phyloP scores from a whole-genome alignment of 73 alveolate species.

The Tetrahymena malaccensis region DNA sequence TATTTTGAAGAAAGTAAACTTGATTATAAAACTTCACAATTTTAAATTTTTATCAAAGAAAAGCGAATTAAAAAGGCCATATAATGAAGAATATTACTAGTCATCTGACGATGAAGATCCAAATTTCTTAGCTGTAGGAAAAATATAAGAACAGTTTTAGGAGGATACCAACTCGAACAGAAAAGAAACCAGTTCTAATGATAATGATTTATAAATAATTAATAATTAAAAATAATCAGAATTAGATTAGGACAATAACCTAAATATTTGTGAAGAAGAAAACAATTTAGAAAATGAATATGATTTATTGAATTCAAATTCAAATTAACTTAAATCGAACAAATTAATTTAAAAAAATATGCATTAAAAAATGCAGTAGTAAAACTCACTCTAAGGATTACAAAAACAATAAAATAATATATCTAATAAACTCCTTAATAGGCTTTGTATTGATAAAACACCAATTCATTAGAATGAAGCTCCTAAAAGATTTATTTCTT shows the following conservation, averaged over 20 bases:
- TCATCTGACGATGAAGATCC: background rate
- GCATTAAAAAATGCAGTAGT: background rate
- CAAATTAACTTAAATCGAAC: background rate
- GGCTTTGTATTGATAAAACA: background rate
- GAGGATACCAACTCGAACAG: background rate
- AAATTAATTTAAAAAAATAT: background rate
- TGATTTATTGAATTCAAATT: background rate
- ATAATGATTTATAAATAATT: background rate
- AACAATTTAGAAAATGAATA: background rate
- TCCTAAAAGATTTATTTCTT: background rate
- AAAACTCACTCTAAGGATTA: background rate
- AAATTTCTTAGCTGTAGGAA: background rate
- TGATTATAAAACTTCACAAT: background rate
- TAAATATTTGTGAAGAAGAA: background rate
- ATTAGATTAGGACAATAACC: background rate
- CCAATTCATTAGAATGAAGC: background rate
- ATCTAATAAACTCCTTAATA: background rate
- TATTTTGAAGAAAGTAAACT: background rate
- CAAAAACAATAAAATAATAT: background rate
- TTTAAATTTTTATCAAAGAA: background rate
- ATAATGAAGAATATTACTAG: background rate
- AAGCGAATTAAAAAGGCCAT: background rate
- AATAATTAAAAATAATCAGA: background rate
- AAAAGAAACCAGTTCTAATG: background rate
- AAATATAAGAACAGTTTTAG: background rate